A percentile compares a stretch with the other conserved stretches of the same genome.
Evolutionary conservation across 768 basidiomycete genomes (phyloP).

Genomic region (Hericium coralloides): DNA sequence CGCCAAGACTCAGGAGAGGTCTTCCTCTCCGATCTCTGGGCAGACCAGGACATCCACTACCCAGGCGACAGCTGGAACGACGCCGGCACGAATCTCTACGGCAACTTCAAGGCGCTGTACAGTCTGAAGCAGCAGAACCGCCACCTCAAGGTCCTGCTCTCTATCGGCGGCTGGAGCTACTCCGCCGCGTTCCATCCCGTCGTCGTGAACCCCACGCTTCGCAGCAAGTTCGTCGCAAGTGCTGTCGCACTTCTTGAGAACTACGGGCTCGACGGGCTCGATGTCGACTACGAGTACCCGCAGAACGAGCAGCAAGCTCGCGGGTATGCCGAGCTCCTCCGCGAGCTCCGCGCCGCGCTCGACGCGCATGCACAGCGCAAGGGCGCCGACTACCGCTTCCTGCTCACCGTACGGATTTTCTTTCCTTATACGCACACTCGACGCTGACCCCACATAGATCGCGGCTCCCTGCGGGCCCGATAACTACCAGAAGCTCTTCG

Average conservation of each 20-base stretch:
- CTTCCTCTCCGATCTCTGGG: constrained; percentile 82
- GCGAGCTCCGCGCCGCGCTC: constrained; percentile 63
- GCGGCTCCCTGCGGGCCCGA: constrained; percentile 89
- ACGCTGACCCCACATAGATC: constrained; percentile 39
- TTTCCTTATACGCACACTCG: neutral
- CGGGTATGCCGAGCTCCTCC: constrained; percentile 79
- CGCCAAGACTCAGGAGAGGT: constrained; percentile 81
- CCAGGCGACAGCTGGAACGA: constrained; percentile 95
- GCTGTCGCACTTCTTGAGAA: constrained; percentile 79
- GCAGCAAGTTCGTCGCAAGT: constrained; percentile 73
- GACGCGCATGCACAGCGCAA: constrained; percentile 69
- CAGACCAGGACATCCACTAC: constrained; percentile 96
- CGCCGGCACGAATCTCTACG: constrained; percentile 81
- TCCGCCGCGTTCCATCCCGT: constrained; percentile 81
- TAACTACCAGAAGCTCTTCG: constrained; percentile 72
- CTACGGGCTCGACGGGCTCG: constrained; percentile 87
- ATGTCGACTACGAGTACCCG: constrained; percentile 93
- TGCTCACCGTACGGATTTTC: constrained; percentile 54
- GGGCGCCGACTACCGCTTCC: constrained; percentile 51
- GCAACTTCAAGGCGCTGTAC: constrained; percentile 92
- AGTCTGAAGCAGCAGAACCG: constrained; percentile 81
- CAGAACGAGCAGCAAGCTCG: constrained; percentile 63
- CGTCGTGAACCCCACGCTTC: constrained; percentile 51
- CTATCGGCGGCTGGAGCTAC: constrained; percentile 95
- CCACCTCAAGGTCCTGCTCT: constrained; percentile 71